Evolutionary conservation across 2,329 filamentous ascomycete genomes (phyloP).

Genomic region (Corniculantispora saksenae): DNA sequence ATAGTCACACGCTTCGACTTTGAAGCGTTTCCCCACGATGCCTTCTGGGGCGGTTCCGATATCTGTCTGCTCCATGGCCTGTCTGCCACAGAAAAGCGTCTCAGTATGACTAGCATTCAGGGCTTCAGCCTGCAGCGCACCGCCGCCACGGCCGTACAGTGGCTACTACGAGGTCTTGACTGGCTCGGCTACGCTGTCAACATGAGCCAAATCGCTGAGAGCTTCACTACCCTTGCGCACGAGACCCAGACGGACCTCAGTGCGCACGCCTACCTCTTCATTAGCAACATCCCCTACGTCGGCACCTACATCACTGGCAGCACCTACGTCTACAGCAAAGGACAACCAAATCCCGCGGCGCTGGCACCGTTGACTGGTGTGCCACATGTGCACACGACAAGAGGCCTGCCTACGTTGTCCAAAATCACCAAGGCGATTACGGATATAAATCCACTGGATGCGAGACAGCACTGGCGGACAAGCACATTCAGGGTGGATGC

Average conservation of each 20-base stretch:
- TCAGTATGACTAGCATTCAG: neutral
- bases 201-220: neutral
- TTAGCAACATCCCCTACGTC: neutral
- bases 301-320: neutral
- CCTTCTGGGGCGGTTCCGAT: neutral
- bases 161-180: neutral
- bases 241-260: neutral
- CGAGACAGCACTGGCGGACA: constrained; percentile 7
- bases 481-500: neutral
- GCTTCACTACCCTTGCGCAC: neutral
- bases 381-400: neutral
- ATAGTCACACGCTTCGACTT: constrained; percentile 30
- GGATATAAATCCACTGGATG: neutral
- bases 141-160: neutral
- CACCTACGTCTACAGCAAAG: neutral
- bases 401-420: neutral
- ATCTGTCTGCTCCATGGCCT: neutral
- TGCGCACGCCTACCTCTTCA: neutral
- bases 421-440: neutral
- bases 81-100: neutral
- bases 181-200: neutral
- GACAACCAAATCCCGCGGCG: neutral
- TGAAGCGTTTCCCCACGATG: neutral
- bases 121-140: neutral
- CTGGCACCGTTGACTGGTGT: neutral